Conservation (phyloP, 345 rosid species). For the Brassica carinata region DNA sequence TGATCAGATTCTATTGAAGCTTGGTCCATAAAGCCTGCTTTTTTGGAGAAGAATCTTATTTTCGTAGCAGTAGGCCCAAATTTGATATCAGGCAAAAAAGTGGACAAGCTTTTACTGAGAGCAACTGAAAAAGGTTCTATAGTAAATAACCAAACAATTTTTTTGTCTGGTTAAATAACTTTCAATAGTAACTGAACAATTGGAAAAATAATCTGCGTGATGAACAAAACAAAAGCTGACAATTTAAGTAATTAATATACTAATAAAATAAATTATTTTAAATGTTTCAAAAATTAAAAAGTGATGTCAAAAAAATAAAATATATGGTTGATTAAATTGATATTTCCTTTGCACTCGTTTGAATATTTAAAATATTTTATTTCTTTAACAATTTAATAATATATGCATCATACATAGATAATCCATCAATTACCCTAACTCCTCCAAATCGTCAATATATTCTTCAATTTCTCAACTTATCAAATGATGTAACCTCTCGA, state of each 20-base stretch:
- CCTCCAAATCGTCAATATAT: background rate
- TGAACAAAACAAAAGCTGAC: background rate
- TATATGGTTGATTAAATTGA: background rate
- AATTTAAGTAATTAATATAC: background rate
- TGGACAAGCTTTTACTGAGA: background rate
- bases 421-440: background rate
- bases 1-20: background rate
- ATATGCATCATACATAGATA: background rate
- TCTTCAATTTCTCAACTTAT: background rate
- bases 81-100: background rate
- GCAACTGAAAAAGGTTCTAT: background rate
- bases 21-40: background rate
- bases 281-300: no score
- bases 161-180: background rate
- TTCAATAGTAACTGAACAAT: background rate
- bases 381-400: background rate
- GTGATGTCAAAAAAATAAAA: background rate
- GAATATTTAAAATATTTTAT: background rate
- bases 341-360: background rate
- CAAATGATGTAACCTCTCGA: background rate
- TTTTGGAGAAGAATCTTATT: background rate
- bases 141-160: background rate
- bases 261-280: no score
- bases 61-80: slow-evolving; percentile 5
- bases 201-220: background rate